A percentile compares a stretch with the other conserved stretches of the same genome.
phyloP scores from a whole-genome alignment of 1,284 basidiomycete genomes.

The Microbotryum silenes-acaulis region DNA sequence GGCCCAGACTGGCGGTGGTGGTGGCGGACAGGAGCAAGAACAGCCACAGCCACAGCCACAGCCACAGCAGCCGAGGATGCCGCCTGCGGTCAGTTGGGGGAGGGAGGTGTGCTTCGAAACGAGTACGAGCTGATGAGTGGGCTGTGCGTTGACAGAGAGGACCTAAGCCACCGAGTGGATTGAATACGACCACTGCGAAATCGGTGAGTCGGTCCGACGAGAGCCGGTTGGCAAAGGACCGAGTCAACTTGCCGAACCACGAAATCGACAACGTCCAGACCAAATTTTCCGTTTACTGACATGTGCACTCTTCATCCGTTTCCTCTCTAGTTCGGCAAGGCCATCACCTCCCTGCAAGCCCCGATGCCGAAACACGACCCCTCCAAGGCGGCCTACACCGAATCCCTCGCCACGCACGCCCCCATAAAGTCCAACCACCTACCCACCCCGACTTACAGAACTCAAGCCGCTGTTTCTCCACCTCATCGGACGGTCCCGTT shows the following conservation, averaged over 20 bases:
- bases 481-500: not conserved
- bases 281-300: no score
- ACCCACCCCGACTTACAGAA: not conserved
- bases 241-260: no score
- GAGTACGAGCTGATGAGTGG: no score
- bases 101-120: no score
- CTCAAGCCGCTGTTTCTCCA: not conserved
- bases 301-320: no score
- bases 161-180: slow-evolving; percentile 4
- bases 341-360: slow-evolving; percentile 11
- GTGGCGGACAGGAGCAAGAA: no score
- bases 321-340: slow-evolving; percentile 16
- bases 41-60: no score
- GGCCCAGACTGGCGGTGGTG: no score
- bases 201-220: not conserved
- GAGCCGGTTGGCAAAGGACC: no score
- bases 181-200: slow-evolving; percentile 1
- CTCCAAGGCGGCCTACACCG: slow-evolving; percentile 7
- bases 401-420: slow-evolving; percentile 6
- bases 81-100: no score
- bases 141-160: not conserved
- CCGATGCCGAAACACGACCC: slow-evolving; percentile 13
- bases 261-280: not conserved
- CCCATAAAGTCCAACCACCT: not conserved
- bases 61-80: no score